Base-by-base conservation (phyloP, 768 basidiomycete species). In the Hericium alpestre region DNA sequence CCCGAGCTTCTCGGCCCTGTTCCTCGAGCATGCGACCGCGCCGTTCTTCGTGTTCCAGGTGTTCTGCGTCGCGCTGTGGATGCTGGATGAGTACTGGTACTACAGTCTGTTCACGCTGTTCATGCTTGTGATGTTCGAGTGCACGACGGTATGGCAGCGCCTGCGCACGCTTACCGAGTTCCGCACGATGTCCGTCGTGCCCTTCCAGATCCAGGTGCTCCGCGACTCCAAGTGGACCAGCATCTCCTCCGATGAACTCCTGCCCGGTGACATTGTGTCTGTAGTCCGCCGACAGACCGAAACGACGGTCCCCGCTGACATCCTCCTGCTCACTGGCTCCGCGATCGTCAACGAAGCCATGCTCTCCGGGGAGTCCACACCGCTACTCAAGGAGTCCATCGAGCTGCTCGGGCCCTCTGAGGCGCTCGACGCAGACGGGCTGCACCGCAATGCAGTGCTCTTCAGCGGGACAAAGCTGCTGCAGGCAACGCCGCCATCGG, bases 31-130 rank as follows among this genome's bases (percentile, higher is more conserved):
- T 66, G 93, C 95, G 1, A 94, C 93, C 4, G 96, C 96, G 0
- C 96, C 96, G 0, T 99, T 99, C 80, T 99, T 99, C 71, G 96
- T 99, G 25, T 99, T 99, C 72, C 96, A 99, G 72, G 73, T 98
- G 16, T 98, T 99, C 72, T 98, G 96, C 61, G 96, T 97, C 1
- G 93, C 90, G 0, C 75, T 99, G 10, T 99, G 96, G 96, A 92
- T 89, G 67, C 71, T 99, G 64, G 96, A 99, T 65, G 96, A 98
- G 69, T 99, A 98, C 70, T 97, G 93, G 94, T 97, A 96, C 70
- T 99, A 97, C 76, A 88, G 89, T 56, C 70, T 99, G 41, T 99
- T 99, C 74, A 98, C 96, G 1, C 77, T 94, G 23, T 97, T 99
- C 80, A 99, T 99, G 96, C 78, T 99, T 38, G 74, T 99, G 50